Conservation (phyloP, 2,329 filamentous ascomycete genomes). For the Alternaria sp. region DNA sequence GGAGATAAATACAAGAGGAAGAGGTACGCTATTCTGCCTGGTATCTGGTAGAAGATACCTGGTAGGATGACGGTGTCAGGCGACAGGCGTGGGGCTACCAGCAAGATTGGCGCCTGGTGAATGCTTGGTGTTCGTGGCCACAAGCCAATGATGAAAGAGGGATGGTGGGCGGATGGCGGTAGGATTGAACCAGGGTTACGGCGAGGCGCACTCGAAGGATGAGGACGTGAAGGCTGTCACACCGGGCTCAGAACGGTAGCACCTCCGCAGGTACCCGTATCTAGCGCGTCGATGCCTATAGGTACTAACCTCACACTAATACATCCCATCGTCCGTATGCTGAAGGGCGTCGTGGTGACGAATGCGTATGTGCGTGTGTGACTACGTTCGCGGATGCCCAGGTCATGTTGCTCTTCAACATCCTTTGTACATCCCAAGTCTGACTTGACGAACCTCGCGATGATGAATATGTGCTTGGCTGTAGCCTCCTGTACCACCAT, state of each 20-base stretch:
- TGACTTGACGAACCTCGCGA: background rate
- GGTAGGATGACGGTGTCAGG: conserved; percentile 54
- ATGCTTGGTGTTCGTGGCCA: conserved; percentile 7
- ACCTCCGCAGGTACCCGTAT: conserved; percentile 10
- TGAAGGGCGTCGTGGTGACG: background rate
- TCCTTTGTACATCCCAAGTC: background rate
- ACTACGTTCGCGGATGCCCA: background rate
- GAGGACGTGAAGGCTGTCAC: conserved; percentile 1
- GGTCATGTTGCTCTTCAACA: background rate
- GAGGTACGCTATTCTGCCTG: conserved; percentile 82
- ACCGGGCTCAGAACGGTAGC: conserved; percentile 1
- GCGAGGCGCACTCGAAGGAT: conserved; percentile 4
- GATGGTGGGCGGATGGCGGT: background rate
- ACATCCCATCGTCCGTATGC: background rate
- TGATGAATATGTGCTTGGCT: background rate
- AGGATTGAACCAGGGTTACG: background rate
- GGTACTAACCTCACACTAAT: background rate
- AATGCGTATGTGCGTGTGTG: background rate
- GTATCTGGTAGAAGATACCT: conserved; percentile 66
- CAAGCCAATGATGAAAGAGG: background rate
- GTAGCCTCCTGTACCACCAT: background rate
- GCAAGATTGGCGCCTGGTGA: background rate
- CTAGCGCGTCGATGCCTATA: background rate
- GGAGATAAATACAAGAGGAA: conserved; percentile 96
- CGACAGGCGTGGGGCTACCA: background rate